phyloP scores from a whole-genome alignment of 768 basidiomycete species.

The Boletus tomentosulus region DNA sequence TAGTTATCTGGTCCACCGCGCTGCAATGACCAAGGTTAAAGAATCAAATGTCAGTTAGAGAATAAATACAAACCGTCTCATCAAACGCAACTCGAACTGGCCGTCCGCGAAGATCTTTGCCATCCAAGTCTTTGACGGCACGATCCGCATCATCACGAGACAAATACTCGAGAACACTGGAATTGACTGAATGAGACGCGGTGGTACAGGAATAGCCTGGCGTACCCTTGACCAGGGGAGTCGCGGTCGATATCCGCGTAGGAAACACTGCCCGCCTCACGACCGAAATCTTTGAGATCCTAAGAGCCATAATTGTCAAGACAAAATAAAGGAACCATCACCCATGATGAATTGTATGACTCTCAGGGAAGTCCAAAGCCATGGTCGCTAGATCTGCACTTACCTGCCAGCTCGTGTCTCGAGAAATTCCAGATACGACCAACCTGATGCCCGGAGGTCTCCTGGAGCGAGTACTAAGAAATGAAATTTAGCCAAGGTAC shows the following conservation, averaged over 20 bases:
- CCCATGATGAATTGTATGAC: slow-evolving; percentile 22
- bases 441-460: slow-evolving; percentile 81
- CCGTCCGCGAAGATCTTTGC: slow-evolving; percentile 82
- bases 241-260: slow-evolving; percentile 95
- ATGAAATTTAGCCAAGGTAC: slow-evolving; percentile 13
- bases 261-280: slow-evolving; percentile 87
- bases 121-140: slow-evolving; percentile 84
- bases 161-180: slow-evolving; percentile 86
- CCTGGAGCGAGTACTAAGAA: slow-evolving; percentile 58
- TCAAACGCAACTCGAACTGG: slow-evolving; percentile 69
- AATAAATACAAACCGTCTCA: slow-evolving; percentile 47
- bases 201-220: slow-evolving; percentile 1
- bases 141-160: slow-evolving; percentile 88
- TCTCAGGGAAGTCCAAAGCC: slow-evolving; percentile 4
- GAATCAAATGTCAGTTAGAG: background rate
- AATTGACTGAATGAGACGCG: slow-evolving; percentile 4
- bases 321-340: slow-evolving; percentile 6
- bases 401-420: slow-evolving; percentile 99
- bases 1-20: slow-evolving; percentile 70
- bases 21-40: slow-evolving; percentile 30
- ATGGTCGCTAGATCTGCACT: slow-evolving; percentile 29
- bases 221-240: slow-evolving; percentile 81
- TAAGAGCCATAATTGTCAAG: slow-evolving; percentile 41
- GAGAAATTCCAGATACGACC: slow-evolving; percentile 83
- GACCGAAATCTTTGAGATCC: slow-evolving; percentile 98